These are phyloP conservation scores for Apiospora phragmitis DNA, from an alignment of 2,329 filamentous ascomycete genomes.

Conservation along the genomic window DNA sequence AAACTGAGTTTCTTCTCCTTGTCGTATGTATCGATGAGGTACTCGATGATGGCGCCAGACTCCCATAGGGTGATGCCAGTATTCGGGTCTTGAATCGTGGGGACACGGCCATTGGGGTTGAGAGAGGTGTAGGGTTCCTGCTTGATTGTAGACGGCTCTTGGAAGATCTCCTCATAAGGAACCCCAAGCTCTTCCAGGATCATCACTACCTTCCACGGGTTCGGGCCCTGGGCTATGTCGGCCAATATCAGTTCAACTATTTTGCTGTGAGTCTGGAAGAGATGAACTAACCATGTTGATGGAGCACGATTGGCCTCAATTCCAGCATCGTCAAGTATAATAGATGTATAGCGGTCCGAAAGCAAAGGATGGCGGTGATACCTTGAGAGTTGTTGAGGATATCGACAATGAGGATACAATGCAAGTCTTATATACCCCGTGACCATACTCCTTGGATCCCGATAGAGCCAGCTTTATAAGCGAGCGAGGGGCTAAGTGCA, in stretches of 20 bases:
- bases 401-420: background rate
- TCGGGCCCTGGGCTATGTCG: slow-evolving; percentile 19
- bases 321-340: background rate
- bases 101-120: slow-evolving; percentile 37
- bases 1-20: slow-evolving; percentile 40
- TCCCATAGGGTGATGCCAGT: slow-evolving; percentile 49
- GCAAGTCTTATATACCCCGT: background rate
- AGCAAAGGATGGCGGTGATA: background rate
- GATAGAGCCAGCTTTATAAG: background rate
- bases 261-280: no score
- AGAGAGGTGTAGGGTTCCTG: slow-evolving; percentile 24
- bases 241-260: background rate
- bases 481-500: background rate
- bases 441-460: background rate
- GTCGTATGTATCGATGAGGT: slow-evolving; percentile 46
- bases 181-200: slow-evolving; percentile 31
- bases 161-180: slow-evolving; percentile 24
- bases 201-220: slow-evolving; percentile 33
- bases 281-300: background rate
- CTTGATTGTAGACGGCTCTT: slow-evolving; percentile 26
- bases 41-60: slow-evolving; percentile 49
- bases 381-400: background rate
- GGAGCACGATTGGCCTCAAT: background rate
- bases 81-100: slow-evolving; percentile 38
- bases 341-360: background rate